Base-by-base conservation (phyloP, 768 basidiomycete species). In the Scleroderma citrinum region DNA sequence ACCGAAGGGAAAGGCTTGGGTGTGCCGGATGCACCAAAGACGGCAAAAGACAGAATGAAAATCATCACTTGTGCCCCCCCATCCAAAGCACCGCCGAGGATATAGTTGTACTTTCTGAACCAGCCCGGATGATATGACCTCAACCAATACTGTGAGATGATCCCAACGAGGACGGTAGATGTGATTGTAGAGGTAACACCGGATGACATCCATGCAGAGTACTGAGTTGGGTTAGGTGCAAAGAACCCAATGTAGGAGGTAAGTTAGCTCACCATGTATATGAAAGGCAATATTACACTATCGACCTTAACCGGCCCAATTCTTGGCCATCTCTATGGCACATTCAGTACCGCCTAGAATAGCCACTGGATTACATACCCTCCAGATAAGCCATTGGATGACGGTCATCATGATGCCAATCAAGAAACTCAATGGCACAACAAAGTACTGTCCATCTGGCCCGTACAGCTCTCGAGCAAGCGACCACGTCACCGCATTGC, bases 71-170 rank as follows among this genome's bases (percentile, higher is more conserved):
- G 70, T 3, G 64, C 61, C n/a, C 31, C 41, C 3, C 38, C 48
- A 3, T 31, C 26, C 2, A 44, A 29, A 19, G 29, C 47, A 34
- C 29, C 39, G 21, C 36, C 41, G 13, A 49, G 23, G 13, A 44
- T 44, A 57, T 82, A 83, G 59, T 85, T 83, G 61, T 82, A 82
- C 56, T 71, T 70, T 57, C 76, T 75, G 65, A 82, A 87, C 83
- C 83, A 87, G 14, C 74, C 73, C 2, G 85, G 80, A 48, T 81
- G 69, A 51, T 76, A 74, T 34, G 64, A 72, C 26, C 82, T 69
- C 19, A 84, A 56, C 77, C 77, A 85, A 20, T 76, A 58, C 48
- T 85, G 84, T 1, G 83, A 83, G 34, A 75, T 52, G 49, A 85
- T 57, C 30, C 75, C 83, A 13, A 83, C 62, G 47, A 77, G 62